Conservation (phyloP, 345 rosid species). For the Arabidopsis suecica region DNA sequence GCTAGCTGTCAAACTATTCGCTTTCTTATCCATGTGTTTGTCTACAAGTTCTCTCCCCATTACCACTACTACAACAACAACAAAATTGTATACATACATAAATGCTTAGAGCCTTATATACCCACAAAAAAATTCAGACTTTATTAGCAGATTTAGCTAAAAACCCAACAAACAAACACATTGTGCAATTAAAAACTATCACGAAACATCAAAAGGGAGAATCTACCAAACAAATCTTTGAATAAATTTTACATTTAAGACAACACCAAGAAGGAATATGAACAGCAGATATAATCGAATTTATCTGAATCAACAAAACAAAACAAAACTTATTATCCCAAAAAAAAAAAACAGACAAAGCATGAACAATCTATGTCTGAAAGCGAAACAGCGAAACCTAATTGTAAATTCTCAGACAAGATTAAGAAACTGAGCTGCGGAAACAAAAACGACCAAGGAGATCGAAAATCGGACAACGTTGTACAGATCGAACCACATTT, state of each 20-base stretch:
- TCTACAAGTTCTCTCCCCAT: slow-evolving; percentile 76
- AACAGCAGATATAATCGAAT: slow-evolving; percentile 17
- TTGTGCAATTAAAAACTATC: not conserved
- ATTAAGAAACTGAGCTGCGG: no score
- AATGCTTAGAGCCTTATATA: not conserved
- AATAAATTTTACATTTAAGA: slow-evolving; percentile 34
- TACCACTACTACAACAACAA: slow-evolving; percentile 35
- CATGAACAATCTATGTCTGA: not conserved
- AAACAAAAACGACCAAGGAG: not conserved
- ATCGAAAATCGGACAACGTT: slow-evolving; percentile 21
- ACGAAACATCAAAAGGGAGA: not conserved
- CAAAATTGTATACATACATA: not conserved
- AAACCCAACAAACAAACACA: not conserved
- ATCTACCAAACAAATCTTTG: not conserved
- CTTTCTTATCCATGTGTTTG: slow-evolving; percentile 64
- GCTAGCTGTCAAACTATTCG: slow-evolving; percentile 48
- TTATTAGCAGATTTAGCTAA: not conserved
- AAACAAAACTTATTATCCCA: no score
- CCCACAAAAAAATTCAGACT: not conserved
- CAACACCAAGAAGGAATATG: slow-evolving; percentile 3
- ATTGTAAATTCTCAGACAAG: not conserved
- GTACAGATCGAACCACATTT: slow-evolving; percentile 34
- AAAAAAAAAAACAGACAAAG: no score
- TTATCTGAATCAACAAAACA: slow-evolving; percentile 8
- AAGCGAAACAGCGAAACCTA: slow-evolving; percentile 26